Evolutionary conservation across 306 rosid species (phyloP), one percentile per base, ranked within the genome.

Genomic region (Nissolia schottii): DNA sequence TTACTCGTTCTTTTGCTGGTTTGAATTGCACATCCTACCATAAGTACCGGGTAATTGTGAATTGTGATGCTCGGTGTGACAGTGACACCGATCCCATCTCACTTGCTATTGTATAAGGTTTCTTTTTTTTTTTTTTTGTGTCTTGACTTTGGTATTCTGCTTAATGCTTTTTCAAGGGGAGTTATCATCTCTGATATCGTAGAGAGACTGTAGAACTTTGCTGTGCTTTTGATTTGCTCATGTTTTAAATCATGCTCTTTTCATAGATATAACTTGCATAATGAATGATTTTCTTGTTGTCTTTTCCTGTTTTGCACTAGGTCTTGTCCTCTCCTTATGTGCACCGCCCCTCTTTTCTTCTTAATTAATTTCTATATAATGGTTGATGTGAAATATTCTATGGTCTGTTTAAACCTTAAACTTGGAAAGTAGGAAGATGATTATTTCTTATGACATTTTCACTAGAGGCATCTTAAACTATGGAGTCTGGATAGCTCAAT

Each of bases 341-440:
- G 34, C 5, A 34, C 62, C 10, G 41, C 4, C 37, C 29, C 41
- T 61, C 4, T 20, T 22, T 29, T 32, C 27, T 28, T 8, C 11
- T 19, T 40, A 4, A 15, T 71, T 19, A 28, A 45, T 20, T 45
- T 45, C 12, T 19, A 7, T 59, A n/a, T 11, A 64, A 10, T 59
- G 35, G 73, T 38, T 65, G 29, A 25, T 48, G 43, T 76, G 34
- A 43, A 56, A 29, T 31, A 29, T 2, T 7, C 18, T 66, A 9
- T 72, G 13, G 20, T n/a, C 59, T 45, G 20, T 27, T 79, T 38
- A 61, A 70, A 71, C 28, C 41, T 51, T 24, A 46, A 46, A 71
- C 46, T 71, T 22, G 67, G 55, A 54, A 18, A 1, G 34, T 64
- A 29, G 61, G 67, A 55, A 32, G 19, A 63, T 71, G 32, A 55